These are phyloP conservation scores for Harringtonia lauricola DNA, from an alignment of 2,329 filamentous ascomycete genomes.

Conservation along the genomic window DNA sequence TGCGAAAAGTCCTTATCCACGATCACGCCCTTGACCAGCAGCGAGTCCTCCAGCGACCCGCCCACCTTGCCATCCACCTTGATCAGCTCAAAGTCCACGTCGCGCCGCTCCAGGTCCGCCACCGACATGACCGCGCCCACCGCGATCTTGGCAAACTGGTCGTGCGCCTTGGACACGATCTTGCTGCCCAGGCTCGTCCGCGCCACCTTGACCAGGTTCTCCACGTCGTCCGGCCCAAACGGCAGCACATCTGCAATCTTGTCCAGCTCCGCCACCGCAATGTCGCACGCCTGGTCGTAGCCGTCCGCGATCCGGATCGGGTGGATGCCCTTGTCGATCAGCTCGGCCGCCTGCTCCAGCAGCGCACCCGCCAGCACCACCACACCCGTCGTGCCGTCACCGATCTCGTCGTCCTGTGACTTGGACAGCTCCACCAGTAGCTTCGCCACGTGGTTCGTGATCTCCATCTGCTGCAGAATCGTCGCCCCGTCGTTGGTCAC, in stretches of 20 bases:
- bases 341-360: constrained; percentile 89
- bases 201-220: constrained; percentile 87
- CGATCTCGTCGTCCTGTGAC: constrained; percentile 98
- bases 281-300: constrained; percentile 95
- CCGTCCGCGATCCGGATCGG: constrained; percentile 97
- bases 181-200: constrained; percentile 95
- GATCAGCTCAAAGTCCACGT: constrained; percentile 98
- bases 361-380: constrained; percentile 92
- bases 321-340: constrained; percentile 99
- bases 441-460: constrained; percentile 96
- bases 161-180: constrained; percentile 97
- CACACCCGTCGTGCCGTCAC: constrained; percentile 94
- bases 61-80: constrained; percentile 99
- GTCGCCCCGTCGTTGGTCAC: constrained; percentile 98
- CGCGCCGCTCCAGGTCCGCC: constrained; percentile 87
- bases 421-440: constrained; percentile 93
- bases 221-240: constrained; percentile 68
- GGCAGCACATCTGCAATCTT: constrained; percentile 84
- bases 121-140: constrained; percentile 96
- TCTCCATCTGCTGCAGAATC: constrained; percentile 97
- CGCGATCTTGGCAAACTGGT: constrained; percentile 95
- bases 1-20: constrained; percentile 99
- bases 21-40: constrained; percentile 95
- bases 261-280: constrained; percentile 86
- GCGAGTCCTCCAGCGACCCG: constrained; percentile 80